Evolutionary conservation across 306 rosid genomes (phyloP).

Genomic region (Rosa persica): DNA sequence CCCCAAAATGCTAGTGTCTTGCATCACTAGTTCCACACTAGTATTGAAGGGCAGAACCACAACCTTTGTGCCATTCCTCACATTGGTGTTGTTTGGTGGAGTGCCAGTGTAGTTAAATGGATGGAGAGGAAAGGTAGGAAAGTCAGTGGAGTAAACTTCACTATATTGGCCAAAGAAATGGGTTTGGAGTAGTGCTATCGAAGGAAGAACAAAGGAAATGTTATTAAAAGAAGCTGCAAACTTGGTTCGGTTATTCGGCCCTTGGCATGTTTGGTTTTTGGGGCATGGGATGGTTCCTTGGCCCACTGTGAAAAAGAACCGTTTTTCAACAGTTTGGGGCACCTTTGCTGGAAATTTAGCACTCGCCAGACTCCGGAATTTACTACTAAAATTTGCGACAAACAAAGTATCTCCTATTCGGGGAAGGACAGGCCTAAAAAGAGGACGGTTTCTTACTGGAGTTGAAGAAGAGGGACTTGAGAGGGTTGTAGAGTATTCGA

Average conservation of each 20-base stretch:
- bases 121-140: conserved; percentile 43
- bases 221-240: conserved; percentile 66
- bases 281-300: conserved; percentile 69
- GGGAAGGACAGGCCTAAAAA: conserved; percentile 49
- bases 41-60: conserved; percentile 33
- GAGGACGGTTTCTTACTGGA: conserved; percentile 12
- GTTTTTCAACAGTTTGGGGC: conserved; percentile 44
- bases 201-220: conserved; percentile 51
- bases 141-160: conserved; percentile 44
- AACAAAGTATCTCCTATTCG: conserved; percentile 46
- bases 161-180: conserved; percentile 42
- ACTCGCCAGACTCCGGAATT: conserved; percentile 49
- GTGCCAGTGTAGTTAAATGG: conserved; percentile 34
- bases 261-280: conserved; percentile 64
- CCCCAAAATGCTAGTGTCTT: conserved; percentile 66
- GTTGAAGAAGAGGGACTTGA: conserved; percentile 1
- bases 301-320: conserved; percentile 61
- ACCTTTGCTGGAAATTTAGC: conserved; percentile 59
- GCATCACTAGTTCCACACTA: conserved; percentile 47
- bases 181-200: conserved; percentile 60
- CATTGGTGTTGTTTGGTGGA: conserved; percentile 29
- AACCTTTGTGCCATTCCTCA: conserved; percentile 21
- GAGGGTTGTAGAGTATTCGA: conserved; percentile 44
- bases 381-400: conserved; percentile 48
- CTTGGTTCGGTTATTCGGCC: conserved; percentile 60